Conservation (phyloP, 2,329 filamentous ascomycete genomes). For the Seiridium unicorne region DNA sequence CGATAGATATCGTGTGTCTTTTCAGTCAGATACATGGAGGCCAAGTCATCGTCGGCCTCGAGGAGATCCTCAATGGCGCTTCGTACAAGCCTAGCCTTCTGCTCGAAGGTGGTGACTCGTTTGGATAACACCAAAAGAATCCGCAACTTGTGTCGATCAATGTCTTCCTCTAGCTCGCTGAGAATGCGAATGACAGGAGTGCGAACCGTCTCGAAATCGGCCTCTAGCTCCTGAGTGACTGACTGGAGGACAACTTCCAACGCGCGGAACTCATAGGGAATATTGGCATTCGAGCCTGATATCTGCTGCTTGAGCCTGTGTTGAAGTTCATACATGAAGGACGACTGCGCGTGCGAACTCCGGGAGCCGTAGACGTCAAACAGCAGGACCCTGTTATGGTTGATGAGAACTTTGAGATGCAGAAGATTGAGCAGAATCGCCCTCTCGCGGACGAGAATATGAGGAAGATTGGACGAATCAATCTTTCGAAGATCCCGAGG, state of each 20-base stretch:
- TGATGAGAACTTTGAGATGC: slow-evolving; percentile 94
- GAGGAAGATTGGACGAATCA: slow-evolving; percentile 90
- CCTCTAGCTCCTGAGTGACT: slow-evolving; percentile 87
- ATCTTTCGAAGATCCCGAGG: slow-evolving; percentile 97
- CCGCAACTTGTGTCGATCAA: slow-evolving; percentile 89
- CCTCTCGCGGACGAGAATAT: slow-evolving; percentile 89
- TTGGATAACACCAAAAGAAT: slow-evolving; percentile 92
- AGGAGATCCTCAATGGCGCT: slow-evolving; percentile 94
- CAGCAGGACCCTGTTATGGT: slow-evolving; percentile 88
- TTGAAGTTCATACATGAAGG: slow-evolving; percentile 97
- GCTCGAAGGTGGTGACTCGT: slow-evolving; percentile 93
- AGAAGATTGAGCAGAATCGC: slow-evolving; percentile 94
- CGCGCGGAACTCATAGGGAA: slow-evolving; percentile 95
- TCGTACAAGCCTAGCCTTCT: slow-evolving; percentile 89
- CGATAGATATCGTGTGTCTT: slow-evolving; percentile 72
- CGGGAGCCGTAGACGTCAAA: slow-evolving; percentile 96
- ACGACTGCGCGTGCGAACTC: slow-evolving; percentile 90
- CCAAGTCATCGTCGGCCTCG: slow-evolving; percentile 92
- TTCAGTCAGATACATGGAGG: slow-evolving; percentile 93
- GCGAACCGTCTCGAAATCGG: slow-evolving; percentile 89
- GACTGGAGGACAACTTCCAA: slow-evolving; percentile 93
- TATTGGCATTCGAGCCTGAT: slow-evolving; percentile 53
- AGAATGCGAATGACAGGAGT: slow-evolving; percentile 89
- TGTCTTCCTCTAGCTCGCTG: slow-evolving; percentile 90
- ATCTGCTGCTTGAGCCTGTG: slow-evolving; percentile 85